These are phyloP conservation scores for Beauveria varroae DNA, from an alignment of 2,329 filamentous ascomycete genomes.

Conservation along the genomic window DNA sequence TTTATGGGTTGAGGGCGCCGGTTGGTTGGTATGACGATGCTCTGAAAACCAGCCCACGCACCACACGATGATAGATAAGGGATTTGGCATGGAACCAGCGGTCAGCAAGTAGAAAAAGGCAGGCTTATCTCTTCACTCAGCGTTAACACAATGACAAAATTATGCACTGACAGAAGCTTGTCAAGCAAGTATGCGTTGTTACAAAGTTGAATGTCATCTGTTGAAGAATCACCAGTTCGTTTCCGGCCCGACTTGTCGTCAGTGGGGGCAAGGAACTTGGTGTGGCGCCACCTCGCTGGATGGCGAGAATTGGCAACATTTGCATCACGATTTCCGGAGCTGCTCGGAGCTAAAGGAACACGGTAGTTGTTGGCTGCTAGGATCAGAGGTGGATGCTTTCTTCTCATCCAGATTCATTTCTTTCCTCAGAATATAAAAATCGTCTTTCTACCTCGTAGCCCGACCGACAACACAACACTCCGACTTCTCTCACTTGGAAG, in stretches of 20 bases:
- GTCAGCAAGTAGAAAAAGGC: neutral
- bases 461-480: neutral
- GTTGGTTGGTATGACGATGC: neutral
- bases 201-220: neutral
- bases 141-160: neutral
- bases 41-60: neutral
- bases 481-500: neutral
- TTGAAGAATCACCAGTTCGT: neutral
- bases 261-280: neutral
- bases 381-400: neutral
- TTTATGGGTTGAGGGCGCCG: neutral
- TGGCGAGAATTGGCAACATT: neutral
- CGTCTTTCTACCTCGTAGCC: neutral
- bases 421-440: neutral
- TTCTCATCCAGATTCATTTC: neutral
- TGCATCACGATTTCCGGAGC: conserved; percentile 1
- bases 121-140: neutral
- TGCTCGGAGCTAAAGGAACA: neutral
- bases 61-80: neutral
- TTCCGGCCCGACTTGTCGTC: conserved; percentile 1
- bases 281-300: neutral
- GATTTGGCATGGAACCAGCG: neutral
- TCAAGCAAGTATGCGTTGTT: neutral
- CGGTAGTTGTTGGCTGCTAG: neutral
- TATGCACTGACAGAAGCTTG: neutral